These are phyloP conservation scores for Xylaria venustula DNA, from an alignment of 495 filamentous ascomycete species.

Conservation along the genomic window DNA sequence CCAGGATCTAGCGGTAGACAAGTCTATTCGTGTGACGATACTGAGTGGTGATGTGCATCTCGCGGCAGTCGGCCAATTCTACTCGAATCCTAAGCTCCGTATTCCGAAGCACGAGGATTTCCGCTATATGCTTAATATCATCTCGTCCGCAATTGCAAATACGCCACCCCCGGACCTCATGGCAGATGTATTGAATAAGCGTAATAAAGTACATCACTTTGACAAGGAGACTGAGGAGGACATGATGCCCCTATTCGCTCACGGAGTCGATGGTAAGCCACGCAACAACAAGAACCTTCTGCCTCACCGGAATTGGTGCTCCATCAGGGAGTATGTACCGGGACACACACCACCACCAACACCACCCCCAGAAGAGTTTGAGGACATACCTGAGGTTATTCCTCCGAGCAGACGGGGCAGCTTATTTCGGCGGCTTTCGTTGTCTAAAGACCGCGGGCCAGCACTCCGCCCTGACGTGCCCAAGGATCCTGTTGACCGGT, in stretches of 20 bases:
- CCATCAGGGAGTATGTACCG: slow-evolving; percentile 78
- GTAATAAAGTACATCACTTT: slow-evolving; percentile 90
- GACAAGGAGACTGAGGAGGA: slow-evolving; percentile 85
- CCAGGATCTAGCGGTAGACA: slow-evolving; percentile 85
- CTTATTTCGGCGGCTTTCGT: slow-evolving; percentile 40
- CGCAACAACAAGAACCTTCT: slow-evolving; percentile 91
- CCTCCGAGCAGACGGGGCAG: slow-evolving; percentile 27
- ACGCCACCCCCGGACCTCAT: slow-evolving; percentile 85
- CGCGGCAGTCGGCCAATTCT: slow-evolving; percentile 90
- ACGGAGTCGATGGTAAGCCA: slow-evolving; percentile 83
- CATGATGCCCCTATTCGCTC: slow-evolving; percentile 88
- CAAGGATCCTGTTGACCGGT: slow-evolving; percentile 24
- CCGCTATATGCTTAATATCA: slow-evolving; percentile 87
- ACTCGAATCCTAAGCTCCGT: slow-evolving; percentile 76
- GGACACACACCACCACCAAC: slow-evolving; percentile 70
- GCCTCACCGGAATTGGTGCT: slow-evolving; percentile 90
- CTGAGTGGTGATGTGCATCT: slow-evolving; percentile 90
- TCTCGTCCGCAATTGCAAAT: slow-evolving; percentile 86
- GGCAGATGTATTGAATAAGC: slow-evolving; percentile 87
- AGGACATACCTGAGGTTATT: slow-evolving; percentile 30
- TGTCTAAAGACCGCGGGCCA: slow-evolving; percentile 25
- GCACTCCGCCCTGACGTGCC: slow-evolving; percentile 19
- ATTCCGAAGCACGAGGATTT: slow-evolving; percentile 82
- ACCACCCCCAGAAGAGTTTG: slow-evolving; percentile 46
- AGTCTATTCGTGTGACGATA: slow-evolving; percentile 88